Evolutionary conservation across 176 grass and related monocot species (phyloP), one percentile per base, ranked within the genome.

Genomic region (maize (Zea mays)): DNA sequence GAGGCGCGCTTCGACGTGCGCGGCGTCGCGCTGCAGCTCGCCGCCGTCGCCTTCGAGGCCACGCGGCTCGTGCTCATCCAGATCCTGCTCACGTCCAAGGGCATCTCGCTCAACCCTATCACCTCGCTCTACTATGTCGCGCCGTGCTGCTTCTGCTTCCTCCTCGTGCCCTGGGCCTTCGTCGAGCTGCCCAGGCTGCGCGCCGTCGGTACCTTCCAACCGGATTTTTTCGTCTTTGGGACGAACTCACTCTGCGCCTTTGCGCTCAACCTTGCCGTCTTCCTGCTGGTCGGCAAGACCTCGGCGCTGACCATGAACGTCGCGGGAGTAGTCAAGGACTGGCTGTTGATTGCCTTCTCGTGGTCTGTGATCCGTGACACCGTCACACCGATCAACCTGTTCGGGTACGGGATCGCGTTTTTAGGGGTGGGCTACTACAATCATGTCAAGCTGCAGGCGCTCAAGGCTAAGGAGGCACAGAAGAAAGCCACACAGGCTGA

Each of bases 301-400:
- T 97, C 94, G 16, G 94, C 94, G 55, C 87, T 97, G 47, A 97
- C 94, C 59, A 97, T 97, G 94, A 97, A 97, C 33, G 94, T 97
- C 3, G 94, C 91, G 1, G 94, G 94, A 3, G 94, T 97, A 0
- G 94, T 97, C 65, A 97, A 97, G 85, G 94, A 97, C 63, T 97
- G 94, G 94, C 89, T 97, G 16, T 71, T 97, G 58, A 97, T 97
- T 50, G 89, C 94, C 35, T 97, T 97, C 89, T 97, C 94, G 5
- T 97, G 94, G 94, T 93, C 94, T 1, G 94, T 97, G 34, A 97
- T 97, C 87, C 84, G 89, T 36, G 94, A 97, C 71, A 85, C 89
- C 0, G 91, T 97, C 62, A 97, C 94, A 3, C 79, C 91, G 8
- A 69, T 97, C 85, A 97, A 97, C 89, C 78, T 97, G 10, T 86